A percentile compares a stretch with the other conserved stretches of the same genome.
Conservation (phyloP, 1,284 basidiomycete genomes). For the Heterobasidion parviporum region DNA sequence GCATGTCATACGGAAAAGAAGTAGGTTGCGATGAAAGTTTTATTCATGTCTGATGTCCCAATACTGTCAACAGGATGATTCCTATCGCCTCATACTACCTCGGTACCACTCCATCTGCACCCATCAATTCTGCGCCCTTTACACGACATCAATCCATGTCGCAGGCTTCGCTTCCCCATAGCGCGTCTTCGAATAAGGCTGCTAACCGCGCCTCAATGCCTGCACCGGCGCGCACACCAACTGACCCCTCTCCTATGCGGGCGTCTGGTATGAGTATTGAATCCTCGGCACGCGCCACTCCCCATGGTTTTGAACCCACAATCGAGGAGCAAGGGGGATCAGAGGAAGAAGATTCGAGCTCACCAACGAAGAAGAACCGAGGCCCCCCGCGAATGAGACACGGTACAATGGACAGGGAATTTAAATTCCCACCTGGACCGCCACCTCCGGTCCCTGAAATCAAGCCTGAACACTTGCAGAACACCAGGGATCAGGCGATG, state of each 20-base stretch:
- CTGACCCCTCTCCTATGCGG: constrained; percentile 27
- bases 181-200: constrained; percentile 23
- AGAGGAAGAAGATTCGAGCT: constrained; percentile 24
- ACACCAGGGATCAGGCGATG: background rate
- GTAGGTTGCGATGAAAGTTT: constrained; percentile 32
- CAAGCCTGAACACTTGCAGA: constrained; percentile 4
- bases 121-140: constrained; percentile 34
- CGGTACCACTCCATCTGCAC: constrained; percentile 49
- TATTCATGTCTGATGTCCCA: background rate
- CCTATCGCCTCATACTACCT: constrained; percentile 80
- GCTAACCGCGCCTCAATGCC: constrained; percentile 56
- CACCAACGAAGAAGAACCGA: constrained; percentile 11
- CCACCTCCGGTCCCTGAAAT: constrained; percentile 6
- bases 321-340: constrained; percentile 35
- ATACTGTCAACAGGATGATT: constrained; percentile 53
- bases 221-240: constrained; percentile 32
- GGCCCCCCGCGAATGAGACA: constrained; percentile 23
- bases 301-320: constrained; percentile 34
- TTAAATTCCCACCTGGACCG: constrained; percentile 56
- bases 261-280: constrained; percentile 31
- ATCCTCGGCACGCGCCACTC: constrained; percentile 15
- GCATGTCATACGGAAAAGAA: constrained; percentile 79
- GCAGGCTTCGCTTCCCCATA: constrained; percentile 44
- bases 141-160: constrained; percentile 71
- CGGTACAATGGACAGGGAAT: constrained; percentile 72